Evolutionary conservation across 2,329 filamentous ascomycete genomes (phyloP).

Genomic region (Phyllosticta paracitricarpa): DNA sequence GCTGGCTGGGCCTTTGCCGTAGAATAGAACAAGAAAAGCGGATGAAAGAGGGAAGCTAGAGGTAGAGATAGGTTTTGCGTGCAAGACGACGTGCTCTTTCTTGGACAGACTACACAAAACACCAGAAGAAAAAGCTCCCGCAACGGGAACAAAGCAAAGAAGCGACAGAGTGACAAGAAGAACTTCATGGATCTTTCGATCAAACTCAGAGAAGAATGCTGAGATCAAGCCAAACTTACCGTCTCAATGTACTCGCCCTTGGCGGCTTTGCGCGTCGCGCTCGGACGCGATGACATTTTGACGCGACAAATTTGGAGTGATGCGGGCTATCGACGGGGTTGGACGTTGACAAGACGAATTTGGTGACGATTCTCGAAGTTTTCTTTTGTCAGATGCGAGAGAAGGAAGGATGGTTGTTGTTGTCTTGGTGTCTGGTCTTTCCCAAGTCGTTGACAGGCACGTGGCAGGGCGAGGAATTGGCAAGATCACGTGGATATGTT

Average conservation of each 20-base stretch:
- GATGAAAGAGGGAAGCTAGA: too few relatives aligned
- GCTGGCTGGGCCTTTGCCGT: too few relatives aligned
- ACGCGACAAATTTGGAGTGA: background rate
- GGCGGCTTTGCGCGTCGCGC: slow-evolving; percentile 45
- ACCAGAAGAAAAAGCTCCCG: background rate
- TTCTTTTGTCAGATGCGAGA: background rate
- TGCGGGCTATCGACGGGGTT: too few relatives aligned
- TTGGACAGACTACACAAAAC: background rate
- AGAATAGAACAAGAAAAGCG: too few relatives aligned
- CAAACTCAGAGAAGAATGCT: background rate
- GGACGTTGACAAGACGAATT: too few relatives aligned
- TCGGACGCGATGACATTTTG: slow-evolving; percentile 27
- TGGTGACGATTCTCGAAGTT: background rate
- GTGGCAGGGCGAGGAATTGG: background rate
- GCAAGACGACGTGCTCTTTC: too few relatives aligned
- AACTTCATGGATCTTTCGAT: background rate
- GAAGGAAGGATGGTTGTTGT: background rate
- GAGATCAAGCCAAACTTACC: slow-evolving; percentile 40
- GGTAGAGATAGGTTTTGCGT: too few relatives aligned
- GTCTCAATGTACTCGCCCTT: slow-evolving; percentile 98
- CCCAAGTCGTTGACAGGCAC: background rate
- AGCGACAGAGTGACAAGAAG: background rate
- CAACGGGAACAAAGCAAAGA: background rate
- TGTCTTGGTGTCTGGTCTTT: background rate
- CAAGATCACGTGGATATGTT: background rate